Conservation (phyloP, 2,329 filamentous ascomycete genomes). For the Arthrobotrys sinensis region DNA sequence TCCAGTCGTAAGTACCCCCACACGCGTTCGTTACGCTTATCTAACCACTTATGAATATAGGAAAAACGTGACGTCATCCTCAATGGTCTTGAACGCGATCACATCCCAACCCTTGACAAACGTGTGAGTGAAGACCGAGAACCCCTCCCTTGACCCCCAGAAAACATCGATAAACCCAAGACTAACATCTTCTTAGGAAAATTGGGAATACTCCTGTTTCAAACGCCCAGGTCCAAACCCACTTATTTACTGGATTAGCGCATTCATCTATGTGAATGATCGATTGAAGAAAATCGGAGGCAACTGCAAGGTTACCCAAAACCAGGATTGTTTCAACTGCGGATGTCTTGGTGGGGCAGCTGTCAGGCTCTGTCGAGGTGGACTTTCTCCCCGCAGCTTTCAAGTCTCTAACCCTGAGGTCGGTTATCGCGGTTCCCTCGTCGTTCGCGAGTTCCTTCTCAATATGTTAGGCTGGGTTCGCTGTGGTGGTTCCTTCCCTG, state of each 20-base stretch:
- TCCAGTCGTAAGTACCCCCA: conserved; percentile 1
- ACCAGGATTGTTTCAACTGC: conserved; percentile 22
- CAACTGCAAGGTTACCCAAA: background rate
- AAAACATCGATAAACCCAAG: background rate
- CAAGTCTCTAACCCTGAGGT: conserved; percentile 12
- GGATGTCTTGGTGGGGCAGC: conserved; percentile 21
- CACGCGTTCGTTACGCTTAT: background rate
- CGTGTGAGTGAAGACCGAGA: conserved; percentile 16
- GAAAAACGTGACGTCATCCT: background rate
- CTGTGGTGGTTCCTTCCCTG: background rate
- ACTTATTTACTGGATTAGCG: conserved; percentile 16
- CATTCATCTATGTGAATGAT: conserved; percentile 9
- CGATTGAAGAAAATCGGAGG: background rate
- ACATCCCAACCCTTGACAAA: conserved; percentile 2
- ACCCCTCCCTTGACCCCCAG: background rate
- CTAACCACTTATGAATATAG: background rate
- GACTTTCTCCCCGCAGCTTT: background rate
- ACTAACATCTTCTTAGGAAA: conserved; percentile 21
- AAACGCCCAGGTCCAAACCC: conserved; percentile 13
- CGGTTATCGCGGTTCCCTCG: background rate
- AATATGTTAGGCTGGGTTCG: background rate
- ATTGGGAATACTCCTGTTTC: conserved; percentile 37
- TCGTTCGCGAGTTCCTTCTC: background rate
- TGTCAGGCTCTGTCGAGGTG: conserved; percentile 38
- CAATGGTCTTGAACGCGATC: background rate